These are phyloP conservation scores for Ophiostoma himal-ulmi DNA, from an alignment of 2,329 filamentous ascomycete genomes.

Conservation along the genomic window DNA sequence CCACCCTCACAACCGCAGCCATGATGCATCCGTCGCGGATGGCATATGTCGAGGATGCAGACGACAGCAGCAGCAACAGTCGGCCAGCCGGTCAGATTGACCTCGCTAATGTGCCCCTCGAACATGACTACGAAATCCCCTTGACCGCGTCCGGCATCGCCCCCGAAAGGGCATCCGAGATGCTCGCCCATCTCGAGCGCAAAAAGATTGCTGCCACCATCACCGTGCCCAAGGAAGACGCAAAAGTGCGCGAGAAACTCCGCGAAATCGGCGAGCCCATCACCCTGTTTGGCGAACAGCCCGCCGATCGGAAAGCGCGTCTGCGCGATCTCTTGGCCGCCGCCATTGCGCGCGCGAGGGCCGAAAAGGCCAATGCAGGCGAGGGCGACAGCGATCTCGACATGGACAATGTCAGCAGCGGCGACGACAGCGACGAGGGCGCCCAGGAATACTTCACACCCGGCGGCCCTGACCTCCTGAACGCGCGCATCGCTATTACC, in stretches of 20 bases:
- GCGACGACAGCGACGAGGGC: slow-evolving; percentile 57
- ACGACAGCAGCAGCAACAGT: slow-evolving; percentile 65
- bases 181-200: slow-evolving; percentile 82
- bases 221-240: slow-evolving; percentile 87
- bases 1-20: slow-evolving; percentile 15
- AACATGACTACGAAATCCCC: slow-evolving; percentile 80
- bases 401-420: slow-evolving; percentile 54
- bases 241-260: slow-evolving; percentile 70
- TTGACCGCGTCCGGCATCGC: slow-evolving; percentile 59
- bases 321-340: slow-evolving; percentile 65
- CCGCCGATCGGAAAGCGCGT: slow-evolving; percentile 77
- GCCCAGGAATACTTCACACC: slow-evolving; percentile 95
- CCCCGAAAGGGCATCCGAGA: slow-evolving; percentile 75
- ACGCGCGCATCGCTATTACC: slow-evolving; percentile 73
- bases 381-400: slow-evolving; percentile 14
- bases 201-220: slow-evolving; percentile 85
- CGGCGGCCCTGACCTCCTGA: slow-evolving; percentile 66
- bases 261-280: slow-evolving; percentile 88
- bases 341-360: slow-evolving; percentile 15
- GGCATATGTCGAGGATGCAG: slow-evolving; percentile 86
- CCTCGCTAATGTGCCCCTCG: slow-evolving; percentile 51
- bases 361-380: not conserved
- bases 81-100: slow-evolving; percentile 35
- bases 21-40: slow-evolving; percentile 84
- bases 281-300: slow-evolving; percentile 88